These are phyloP conservation scores for Parastagonospora avenae DNA, from an alignment of 2,329 filamentous ascomycete species.

Conservation along the genomic window DNA sequence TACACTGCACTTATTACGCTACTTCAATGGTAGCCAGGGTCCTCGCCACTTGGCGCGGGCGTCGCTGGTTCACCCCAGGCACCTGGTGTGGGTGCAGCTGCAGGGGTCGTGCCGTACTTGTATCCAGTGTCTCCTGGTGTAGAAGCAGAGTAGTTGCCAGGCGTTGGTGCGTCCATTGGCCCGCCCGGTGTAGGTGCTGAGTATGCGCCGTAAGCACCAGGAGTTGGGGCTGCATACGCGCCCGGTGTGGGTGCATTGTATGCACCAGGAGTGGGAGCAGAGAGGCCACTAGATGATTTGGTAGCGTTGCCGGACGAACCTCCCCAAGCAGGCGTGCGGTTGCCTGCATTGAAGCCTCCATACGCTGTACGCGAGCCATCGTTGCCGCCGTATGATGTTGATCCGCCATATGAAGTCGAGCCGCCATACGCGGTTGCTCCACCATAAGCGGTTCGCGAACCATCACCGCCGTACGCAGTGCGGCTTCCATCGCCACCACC, in stretches of 20 bases:
- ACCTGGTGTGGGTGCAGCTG: constrained; percentile 64
- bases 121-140: constrained; percentile 41
- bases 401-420: constrained; percentile 63
- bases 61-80: constrained; percentile 58
- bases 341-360: constrained; percentile 59
- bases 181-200: constrained; percentile 45
- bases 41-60: constrained; percentile 32
- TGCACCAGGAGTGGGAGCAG: constrained; percentile 39
- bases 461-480: constrained; percentile 49
- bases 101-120: constrained; percentile 46
- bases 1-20: not conserved
- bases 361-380: constrained; percentile 50
- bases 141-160: constrained; percentile 47
- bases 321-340: constrained; percentile 60
- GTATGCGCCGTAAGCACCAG: constrained; percentile 42
- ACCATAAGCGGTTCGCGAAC: constrained; percentile 50
- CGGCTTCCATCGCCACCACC: constrained; percentile 45
- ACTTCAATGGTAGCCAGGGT: constrained; percentile 30
- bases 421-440: constrained; percentile 51
- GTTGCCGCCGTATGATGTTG: constrained; percentile 49
- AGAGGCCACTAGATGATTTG: constrained; percentile 31
- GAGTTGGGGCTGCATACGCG: constrained; percentile 44
- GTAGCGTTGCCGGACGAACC: constrained; percentile 52
- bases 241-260: constrained; percentile 46
- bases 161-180: constrained; percentile 47